Base-by-base conservation (phyloP, 1,139 yeast species). In the Suhomyces coccinellae region DNA sequence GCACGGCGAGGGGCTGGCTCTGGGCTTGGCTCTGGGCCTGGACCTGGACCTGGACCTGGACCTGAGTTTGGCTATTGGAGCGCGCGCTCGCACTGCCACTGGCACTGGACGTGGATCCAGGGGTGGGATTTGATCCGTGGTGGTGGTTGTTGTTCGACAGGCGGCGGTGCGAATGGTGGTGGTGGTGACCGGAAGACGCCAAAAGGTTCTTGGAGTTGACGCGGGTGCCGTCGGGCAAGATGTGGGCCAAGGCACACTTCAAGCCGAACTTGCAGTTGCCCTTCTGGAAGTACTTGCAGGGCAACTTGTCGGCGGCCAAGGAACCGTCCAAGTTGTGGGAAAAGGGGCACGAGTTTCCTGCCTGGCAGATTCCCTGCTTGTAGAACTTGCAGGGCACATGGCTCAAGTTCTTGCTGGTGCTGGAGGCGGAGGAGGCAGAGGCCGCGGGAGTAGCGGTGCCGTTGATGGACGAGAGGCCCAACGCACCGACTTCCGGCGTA, bases 381-480 rank as follows among this genome's bases (percentile, higher is more conserved):
- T 75, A 90, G 70, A 93, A 91, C 67, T 91, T 91, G 65, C 99
- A 91, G 1, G 99, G 98, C 33, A 91, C 98, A 65, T 91, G 99
- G 44, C 95, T 83, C 44, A 87, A 73, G 57, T 85, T 73, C 49
- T 73, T 73, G 54, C 54, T 64, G 33, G 49, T 36, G 17, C 43
- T 20, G 7, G 44, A 15, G 6, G 52, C 32, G 35, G 45, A 41
- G 13, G 44, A 29, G 16, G 34, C 29, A 9, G 50, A 47, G 5
- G 45, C 51, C 11, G 58, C 59, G 3, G 75, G 74, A 6, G 76
- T 75, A 20, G 47, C 44, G 24, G 48, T 36, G 15, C 45, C 42
- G 26, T 26, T 33, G 6, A 45, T 39, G 13, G 15, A 10, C 15
- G 41, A 33, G 27, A 46, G 33, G 22, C 38, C 35, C 26, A 47